A percentile compares a stretch with the other conserved stretches of the same genome.
Evolutionary conservation across 106 monocot genomes (phyloP).

Genomic region (Acanthochlamys bracteata): DNA sequence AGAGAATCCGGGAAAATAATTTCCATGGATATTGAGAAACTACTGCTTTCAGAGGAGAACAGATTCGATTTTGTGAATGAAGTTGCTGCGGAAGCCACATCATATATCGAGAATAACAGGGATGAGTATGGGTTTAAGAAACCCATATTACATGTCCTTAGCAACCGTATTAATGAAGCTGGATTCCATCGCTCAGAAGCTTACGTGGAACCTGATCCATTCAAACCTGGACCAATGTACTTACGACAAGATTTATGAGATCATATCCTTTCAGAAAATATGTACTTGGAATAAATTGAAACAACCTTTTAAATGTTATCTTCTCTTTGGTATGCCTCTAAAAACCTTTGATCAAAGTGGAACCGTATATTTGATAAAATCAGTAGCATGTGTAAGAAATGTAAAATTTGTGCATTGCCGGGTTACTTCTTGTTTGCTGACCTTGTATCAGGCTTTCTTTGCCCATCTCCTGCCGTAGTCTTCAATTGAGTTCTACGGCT

Average conservation of each 20-base stretch:
- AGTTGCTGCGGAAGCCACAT: constrained; percentile 75
- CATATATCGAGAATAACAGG: constrained; percentile 55
- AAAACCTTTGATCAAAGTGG: too few relatives aligned
- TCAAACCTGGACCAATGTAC: constrained; percentile 66
- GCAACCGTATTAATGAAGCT: constrained; percentile 81
- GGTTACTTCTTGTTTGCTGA: too few relatives aligned
- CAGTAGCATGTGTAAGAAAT: too few relatives aligned
- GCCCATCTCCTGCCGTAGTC: too few relatives aligned
- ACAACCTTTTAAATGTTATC: too few relatives aligned
- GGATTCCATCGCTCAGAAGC: constrained; percentile 68
- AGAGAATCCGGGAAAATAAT: constrained; percentile 61
- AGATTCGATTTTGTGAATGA: constrained; percentile 87
- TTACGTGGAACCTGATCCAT: constrained; percentile 70
- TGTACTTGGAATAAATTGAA: too few relatives aligned
- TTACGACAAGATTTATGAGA: constrained; percentile 30
- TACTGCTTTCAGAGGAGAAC: constrained; percentile 77
- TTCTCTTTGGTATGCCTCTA: too few relatives aligned
- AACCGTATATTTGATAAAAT: too few relatives aligned
- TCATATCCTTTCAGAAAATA: not conserved
- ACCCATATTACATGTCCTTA: constrained; percentile 74
- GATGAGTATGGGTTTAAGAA: constrained; percentile 87
- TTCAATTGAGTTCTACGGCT: too few relatives aligned
- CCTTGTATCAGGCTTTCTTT: too few relatives aligned
- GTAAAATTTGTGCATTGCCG: too few relatives aligned
- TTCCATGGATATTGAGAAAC: constrained; percentile 61